Base-by-base conservation (phyloP, 169 alveolate species). In the Plasmodium falciparum region DNA sequence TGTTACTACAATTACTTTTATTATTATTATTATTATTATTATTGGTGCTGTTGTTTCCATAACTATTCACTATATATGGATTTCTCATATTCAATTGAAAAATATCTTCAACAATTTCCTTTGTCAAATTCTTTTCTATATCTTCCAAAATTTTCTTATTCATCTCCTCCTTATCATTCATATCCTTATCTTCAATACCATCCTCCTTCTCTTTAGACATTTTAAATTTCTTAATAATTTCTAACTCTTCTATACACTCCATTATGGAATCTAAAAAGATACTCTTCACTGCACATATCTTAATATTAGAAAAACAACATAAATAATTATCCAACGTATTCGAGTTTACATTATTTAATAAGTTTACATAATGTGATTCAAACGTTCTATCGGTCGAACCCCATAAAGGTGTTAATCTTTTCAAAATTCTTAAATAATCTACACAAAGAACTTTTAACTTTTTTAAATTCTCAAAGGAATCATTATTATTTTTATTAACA, bases 241-340 rank as follows among this genome's bases (percentile, higher is more conserved):
- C 89, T 58, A 78, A 58, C 47, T 78, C 89, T 43, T 78, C 89
- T 13, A 78, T 65, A 58, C 89, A 78, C 17, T 78, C 89, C 9
- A 49, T 56, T 20, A 78, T 2, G 3, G 89, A 78, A 66, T 78
- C 75, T 50, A 78, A 47, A 52, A 78, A 78, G 13, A 78, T 11
- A 66, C 47, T 78, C 15, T 78, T 78, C n/a, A 47, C 15, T 0
- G 76, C 39, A 52, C 59, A 78, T 78, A 78, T 52, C 54, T 66
- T 78, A 29, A 78, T 65, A 4, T 78, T 78, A 0, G 89, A 78
- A 78, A 78, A 78, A 45, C 89, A 78, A 26, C 89, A 78, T 4
- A 78, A 56, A 52, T 78, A 78, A 8, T 59, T 17, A 65, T 78
- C 89, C 24, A 78, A 78, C 24, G 65, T 78, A 20, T 78, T 78